phyloP scores from a whole-genome alignment of 1,284 basidiomycete genomes.

The Ganoderma meredithae region DNA sequence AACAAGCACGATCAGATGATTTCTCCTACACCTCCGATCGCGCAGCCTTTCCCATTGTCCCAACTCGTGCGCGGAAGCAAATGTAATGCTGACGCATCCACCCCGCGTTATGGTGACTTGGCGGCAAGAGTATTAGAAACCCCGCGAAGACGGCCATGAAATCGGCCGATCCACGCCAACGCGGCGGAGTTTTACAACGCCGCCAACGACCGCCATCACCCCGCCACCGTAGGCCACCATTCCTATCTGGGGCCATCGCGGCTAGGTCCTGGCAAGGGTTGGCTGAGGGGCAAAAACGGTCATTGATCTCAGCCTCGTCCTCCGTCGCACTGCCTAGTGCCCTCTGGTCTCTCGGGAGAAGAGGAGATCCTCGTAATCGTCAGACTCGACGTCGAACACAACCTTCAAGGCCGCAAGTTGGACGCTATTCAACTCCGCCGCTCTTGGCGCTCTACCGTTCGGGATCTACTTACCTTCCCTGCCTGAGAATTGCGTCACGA shows the following conservation, averaged over 20 bases:
- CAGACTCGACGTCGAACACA: conserved; percentile 13
- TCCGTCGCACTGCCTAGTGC: not conserved
- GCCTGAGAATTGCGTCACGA: conserved; percentile 7
- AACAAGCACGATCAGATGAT: conserved; percentile 30
- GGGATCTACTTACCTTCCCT: not conserved
- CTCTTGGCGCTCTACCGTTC: not conserved
- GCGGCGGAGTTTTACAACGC: conserved; percentile 9
- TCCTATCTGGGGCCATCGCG: conserved; percentile 22
- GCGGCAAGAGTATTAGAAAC: conserved; percentile 5
- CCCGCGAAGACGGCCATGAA: conserved; percentile 16
- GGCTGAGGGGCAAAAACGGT: not conserved
- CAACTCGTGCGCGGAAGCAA: conserved; percentile 31
- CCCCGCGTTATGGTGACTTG: conserved; percentile 19
- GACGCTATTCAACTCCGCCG: conserved; percentile 20
- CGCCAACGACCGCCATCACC: conserved; percentile 15
- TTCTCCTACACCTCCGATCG: conserved; percentile 13
- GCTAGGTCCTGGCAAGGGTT: not conserved
- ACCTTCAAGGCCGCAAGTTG: conserved; percentile 9
- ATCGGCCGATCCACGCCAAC: conserved; percentile 13
- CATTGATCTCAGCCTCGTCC: not conserved
- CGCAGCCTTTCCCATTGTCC: not conserved
- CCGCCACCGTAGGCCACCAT: not conserved
- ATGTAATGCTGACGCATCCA: conserved; percentile 26
- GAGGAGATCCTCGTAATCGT: not conserved
- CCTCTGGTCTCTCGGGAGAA: conserved; percentile 29